These are phyloP conservation scores for Fusarium sambucinum DNA, from an alignment of 2,329 filamentous ascomycete species.

Conservation along the genomic window DNA sequence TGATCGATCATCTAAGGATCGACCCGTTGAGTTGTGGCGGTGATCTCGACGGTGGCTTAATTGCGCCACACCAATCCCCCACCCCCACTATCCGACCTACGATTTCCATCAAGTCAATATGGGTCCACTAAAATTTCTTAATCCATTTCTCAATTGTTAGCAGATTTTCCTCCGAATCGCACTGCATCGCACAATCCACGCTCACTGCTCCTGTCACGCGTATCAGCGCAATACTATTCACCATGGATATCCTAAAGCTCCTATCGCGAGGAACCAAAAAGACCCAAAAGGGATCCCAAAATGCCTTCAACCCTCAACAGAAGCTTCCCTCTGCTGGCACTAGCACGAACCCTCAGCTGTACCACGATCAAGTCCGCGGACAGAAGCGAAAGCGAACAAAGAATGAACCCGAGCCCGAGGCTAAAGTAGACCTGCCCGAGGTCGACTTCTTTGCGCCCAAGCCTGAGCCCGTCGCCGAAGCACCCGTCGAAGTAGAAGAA, in stretches of 20 bases:
- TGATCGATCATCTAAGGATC: background rate
- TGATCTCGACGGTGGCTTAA: conserved; percentile 2
- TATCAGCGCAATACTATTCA: conserved; percentile 1
- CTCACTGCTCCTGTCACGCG: conserved; percentile 12
- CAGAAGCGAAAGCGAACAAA: conserved; percentile 68
- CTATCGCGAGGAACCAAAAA: conserved; percentile 77
- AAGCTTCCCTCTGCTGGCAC: conserved; percentile 74
- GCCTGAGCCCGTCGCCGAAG: conserved; percentile 52
- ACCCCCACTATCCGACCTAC: conserved; percentile 41
- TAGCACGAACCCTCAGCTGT: conserved; percentile 76
- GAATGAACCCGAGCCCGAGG: conserved; percentile 52
- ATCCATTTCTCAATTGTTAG: conserved; percentile 28
- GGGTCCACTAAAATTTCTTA: conserved; percentile 47
- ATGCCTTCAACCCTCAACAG: conserved; percentile 49
- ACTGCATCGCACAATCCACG: conserved; percentile 17
- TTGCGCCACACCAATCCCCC: conserved; percentile 14
- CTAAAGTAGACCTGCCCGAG: conserved; percentile 56
- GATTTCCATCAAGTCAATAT: conserved; percentile 16
- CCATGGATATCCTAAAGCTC: conserved; percentile 80
- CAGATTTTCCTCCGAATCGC: conserved; percentile 33
- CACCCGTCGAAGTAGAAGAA: conserved; percentile 41
- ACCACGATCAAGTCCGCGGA: conserved; percentile 66
- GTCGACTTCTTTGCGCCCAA: conserved; percentile 71
- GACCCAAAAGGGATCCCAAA: conserved; percentile 54
- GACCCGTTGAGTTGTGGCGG: background rate